phyloP scores from a whole-genome alignment of 805 yeast species.

The Candida manassasensis region DNA sequence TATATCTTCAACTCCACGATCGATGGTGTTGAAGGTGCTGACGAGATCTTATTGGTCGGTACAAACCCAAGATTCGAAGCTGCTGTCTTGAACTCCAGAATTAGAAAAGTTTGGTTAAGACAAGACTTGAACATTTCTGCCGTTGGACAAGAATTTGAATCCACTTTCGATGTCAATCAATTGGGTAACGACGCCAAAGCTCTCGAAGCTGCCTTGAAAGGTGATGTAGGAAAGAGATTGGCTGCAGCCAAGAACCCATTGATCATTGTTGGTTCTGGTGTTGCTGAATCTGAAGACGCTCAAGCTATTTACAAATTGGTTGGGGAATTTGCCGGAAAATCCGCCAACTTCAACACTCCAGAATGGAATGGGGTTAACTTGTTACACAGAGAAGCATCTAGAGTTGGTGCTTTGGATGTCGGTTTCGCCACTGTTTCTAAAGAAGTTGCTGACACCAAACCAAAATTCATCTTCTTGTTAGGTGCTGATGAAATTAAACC shows the following conservation, averaged over 20 bases:
- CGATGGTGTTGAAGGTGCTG: slow-evolving; percentile 78
- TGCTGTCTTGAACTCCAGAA: slow-evolving; percentile 78
- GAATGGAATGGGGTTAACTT: slow-evolving; percentile 81
- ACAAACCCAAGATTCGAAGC: slow-evolving; percentile 90
- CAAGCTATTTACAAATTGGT: slow-evolving; percentile 54
- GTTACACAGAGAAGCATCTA: slow-evolving; percentile 81
- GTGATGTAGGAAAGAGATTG: slow-evolving; percentile 65
- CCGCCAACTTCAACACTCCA: slow-evolving; percentile 55
- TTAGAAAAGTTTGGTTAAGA: slow-evolving; percentile 76
- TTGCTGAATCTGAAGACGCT: slow-evolving; percentile 63
- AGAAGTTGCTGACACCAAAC: slow-evolving; percentile 44
- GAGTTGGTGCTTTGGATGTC: slow-evolving; percentile 80
- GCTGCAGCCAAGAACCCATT: slow-evolving; percentile 66
- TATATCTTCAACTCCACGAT: slow-evolving; percentile 77
- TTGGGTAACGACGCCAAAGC: slow-evolving; percentile 59
- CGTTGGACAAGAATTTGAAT: slow-evolving; percentile 72
- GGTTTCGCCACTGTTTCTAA: slow-evolving; percentile 61
- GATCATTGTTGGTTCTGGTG: slow-evolving; percentile 78
- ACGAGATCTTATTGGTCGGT: slow-evolving; percentile 73
- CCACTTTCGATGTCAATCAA: slow-evolving; percentile 63
- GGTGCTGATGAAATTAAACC: slow-evolving; percentile 80
- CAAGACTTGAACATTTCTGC: slow-evolving; percentile 62
- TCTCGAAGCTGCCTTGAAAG: slow-evolving; percentile 55
- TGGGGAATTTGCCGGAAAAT: slow-evolving; percentile 55
- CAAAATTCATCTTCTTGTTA: slow-evolving; percentile 73